These are phyloP conservation scores for Holtermannia corniformis DNA, from an alignment of 768 basidiomycete genomes.

Conservation along the genomic window DNA sequence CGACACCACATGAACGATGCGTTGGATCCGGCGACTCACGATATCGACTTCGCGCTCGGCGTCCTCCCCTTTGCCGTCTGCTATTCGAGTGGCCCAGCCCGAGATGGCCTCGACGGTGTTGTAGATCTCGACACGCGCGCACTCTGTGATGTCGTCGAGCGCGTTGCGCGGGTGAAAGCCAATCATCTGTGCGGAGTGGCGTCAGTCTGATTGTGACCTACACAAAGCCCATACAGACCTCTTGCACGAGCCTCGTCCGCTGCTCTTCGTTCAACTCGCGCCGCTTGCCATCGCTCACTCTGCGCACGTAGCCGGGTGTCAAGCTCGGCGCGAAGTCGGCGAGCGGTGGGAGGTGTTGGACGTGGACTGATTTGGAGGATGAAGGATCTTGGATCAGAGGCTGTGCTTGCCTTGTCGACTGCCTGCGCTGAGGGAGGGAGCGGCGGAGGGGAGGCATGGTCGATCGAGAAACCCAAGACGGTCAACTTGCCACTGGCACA, in stretches of 20 bases:
- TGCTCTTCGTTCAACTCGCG: slow-evolving; percentile 19
- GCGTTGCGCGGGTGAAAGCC: slow-evolving; percentile 76
- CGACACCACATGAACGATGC: not conserved
- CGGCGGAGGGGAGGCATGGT: no score
- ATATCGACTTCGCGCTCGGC: slow-evolving; percentile 33
- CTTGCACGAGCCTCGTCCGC: slow-evolving; percentile 24
- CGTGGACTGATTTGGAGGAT: no score
- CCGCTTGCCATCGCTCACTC: not conserved
- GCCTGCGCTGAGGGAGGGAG: no score
- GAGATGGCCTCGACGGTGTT: slow-evolving; percentile 73
- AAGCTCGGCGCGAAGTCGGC: slow-evolving; percentile 16
- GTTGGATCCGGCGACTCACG: slow-evolving; percentile 40
- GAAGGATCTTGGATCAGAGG: not conserved
- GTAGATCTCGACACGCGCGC: slow-evolving; percentile 66
- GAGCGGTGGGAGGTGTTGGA: no score
- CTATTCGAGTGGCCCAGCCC: slow-evolving; percentile 29
- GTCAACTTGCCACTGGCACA: no score
- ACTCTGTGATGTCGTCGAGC: slow-evolving; percentile 77
- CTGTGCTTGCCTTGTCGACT: not conserved
- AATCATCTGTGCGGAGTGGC: slow-evolving; percentile 50
- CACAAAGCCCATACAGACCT: slow-evolving; percentile 14
- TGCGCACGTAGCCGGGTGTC: slow-evolving; percentile 23
- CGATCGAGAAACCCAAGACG: no score
- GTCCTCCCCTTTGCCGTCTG: slow-evolving; percentile 16
- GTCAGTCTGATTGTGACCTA: not conserved